These are phyloP conservation scores for Aspergillus nomiae DNA, from an alignment of 2,329 filamentous ascomycete genomes.

Conservation along the genomic window DNA sequence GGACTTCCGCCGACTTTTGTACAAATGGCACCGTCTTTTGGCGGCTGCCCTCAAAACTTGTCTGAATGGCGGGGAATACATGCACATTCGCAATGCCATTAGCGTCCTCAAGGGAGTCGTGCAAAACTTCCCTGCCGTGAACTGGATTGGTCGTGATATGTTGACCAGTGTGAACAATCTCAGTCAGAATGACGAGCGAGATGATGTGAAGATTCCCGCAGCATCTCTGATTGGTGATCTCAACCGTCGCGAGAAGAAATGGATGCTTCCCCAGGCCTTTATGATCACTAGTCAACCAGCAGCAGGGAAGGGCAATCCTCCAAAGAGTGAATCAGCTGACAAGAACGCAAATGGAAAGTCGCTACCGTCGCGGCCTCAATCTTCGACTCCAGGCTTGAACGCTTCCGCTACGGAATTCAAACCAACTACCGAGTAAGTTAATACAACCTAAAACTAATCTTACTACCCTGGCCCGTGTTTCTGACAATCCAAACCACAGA, in stretches of 20 bases:
- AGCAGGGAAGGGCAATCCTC: constrained; percentile 17
- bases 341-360: constrained; percentile 24
- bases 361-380: constrained; percentile 29
- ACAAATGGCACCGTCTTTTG: constrained; percentile 86
- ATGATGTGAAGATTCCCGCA: constrained; percentile 53
- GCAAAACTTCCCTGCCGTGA: constrained; percentile 82
- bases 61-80: constrained; percentile 83
- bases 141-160: constrained; percentile 72
- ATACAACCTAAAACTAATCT: constrained; percentile 2
- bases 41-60: constrained; percentile 79
- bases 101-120: constrained; percentile 80
- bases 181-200: constrained; percentile 47
- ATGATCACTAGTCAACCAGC: constrained; percentile 35
- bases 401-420: constrained; percentile 46
- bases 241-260: constrained; percentile 51
- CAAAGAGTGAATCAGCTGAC: constrained; percentile 27
- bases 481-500: constrained; percentile 30
- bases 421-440: constrained; percentile 41
- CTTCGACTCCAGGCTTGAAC: constrained; percentile 41
- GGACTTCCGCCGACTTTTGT: constrained; percentile 80
- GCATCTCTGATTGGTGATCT: constrained; percentile 53
- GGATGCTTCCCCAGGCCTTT: constrained; percentile 52
- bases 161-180: constrained; percentile 45
- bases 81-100: constrained; percentile 96
- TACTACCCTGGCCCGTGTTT: constrained; percentile 5